Conservation (phyloP, 352 stramenopile species). For the Globisporangium cederbergense region DNA sequence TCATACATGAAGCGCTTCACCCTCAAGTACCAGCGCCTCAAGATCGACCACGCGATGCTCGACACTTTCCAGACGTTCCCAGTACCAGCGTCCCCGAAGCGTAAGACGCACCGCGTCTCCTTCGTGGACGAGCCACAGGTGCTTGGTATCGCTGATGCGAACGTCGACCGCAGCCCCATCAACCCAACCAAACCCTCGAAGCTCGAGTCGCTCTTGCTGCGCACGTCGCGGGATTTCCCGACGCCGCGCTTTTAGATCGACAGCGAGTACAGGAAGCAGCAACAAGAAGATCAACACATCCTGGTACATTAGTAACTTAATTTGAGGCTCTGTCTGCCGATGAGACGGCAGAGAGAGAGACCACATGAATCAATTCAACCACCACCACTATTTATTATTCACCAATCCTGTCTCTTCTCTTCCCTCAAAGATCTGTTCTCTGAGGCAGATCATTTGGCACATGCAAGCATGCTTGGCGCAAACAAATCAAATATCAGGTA, state of each 20-base stretch:
- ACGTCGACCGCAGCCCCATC: conserved; percentile 75
- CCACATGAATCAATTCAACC: conserved; percentile 3
- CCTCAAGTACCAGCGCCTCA: conserved; percentile 83
- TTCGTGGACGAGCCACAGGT: conserved; percentile 64
- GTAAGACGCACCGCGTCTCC: conserved; percentile 46
- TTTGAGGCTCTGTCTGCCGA: conserved; percentile 11
- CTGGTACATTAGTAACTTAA: conserved; percentile 16
- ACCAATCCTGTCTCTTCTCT: neutral
- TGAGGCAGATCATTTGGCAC: neutral
- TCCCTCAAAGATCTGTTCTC: neutral
- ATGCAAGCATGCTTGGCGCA: neutral
- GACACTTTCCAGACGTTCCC: conserved; percentile 46
- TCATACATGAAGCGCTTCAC: conserved; percentile 90
- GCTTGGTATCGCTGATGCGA: conserved; percentile 66
- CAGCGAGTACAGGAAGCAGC: neutral
- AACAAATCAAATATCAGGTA: neutral
- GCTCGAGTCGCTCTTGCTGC: conserved; percentile 78
- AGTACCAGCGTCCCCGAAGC: conserved; percentile 17
- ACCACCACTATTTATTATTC: conserved; percentile 20
- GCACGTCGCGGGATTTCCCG: conserved; percentile 80
- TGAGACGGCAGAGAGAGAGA: conserved; percentile 9
- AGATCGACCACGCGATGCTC: conserved; percentile 83
- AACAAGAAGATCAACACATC: neutral
- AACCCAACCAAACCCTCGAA: conserved; percentile 72
- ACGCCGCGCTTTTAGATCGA: conserved; percentile 61